Conservation (phyloP, 805 yeast genomes). For the Yarrowia hollandica region DNA sequence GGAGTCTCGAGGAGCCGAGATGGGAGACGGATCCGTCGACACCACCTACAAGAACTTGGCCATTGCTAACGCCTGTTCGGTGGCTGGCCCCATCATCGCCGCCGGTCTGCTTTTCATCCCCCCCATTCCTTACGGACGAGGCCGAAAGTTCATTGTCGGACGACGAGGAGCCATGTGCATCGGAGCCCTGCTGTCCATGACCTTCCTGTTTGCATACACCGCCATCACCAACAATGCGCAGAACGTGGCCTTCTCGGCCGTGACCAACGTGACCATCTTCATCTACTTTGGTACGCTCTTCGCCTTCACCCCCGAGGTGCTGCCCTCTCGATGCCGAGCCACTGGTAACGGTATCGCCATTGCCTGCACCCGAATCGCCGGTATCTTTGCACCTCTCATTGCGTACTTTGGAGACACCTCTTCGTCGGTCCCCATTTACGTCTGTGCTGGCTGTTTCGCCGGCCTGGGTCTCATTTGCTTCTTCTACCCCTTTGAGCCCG, state of each 20-base stretch:
- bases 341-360: slow-evolving; percentile 55
- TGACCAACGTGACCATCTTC: slow-evolving; percentile 33
- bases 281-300: slow-evolving; percentile 48
- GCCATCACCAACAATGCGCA: slow-evolving; percentile 56
- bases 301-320: slow-evolving; percentile 53
- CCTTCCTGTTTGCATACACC: slow-evolving; percentile 62
- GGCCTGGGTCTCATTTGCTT: slow-evolving; percentile 48
- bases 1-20: slow-evolving; percentile 50
- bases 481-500: slow-evolving; percentile 45
- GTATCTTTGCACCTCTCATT: slow-evolving; percentile 51
- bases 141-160: slow-evolving; percentile 42
- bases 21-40: slow-evolving; percentile 36
- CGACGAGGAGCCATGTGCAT: slow-evolving; percentile 57
- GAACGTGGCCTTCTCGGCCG: slow-evolving; percentile 50
- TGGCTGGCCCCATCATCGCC: slow-evolving; percentile 56
- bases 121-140: neutral
- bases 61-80: slow-evolving; percentile 50
- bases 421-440: slow-evolving; percentile 52
- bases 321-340: slow-evolving; percentile 44
- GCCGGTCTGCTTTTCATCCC: slow-evolving; percentile 28
- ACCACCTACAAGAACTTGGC: slow-evolving; percentile 40
- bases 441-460: slow-evolving; percentile 50
- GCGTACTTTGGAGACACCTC: slow-evolving; percentile 49
- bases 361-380: slow-evolving; percentile 48
- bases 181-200: slow-evolving; percentile 57